These are phyloP conservation scores for Umbilicaria muhlenbergii DNA, from an alignment of 495 filamentous ascomycete genomes.

Conservation along the genomic window DNA sequence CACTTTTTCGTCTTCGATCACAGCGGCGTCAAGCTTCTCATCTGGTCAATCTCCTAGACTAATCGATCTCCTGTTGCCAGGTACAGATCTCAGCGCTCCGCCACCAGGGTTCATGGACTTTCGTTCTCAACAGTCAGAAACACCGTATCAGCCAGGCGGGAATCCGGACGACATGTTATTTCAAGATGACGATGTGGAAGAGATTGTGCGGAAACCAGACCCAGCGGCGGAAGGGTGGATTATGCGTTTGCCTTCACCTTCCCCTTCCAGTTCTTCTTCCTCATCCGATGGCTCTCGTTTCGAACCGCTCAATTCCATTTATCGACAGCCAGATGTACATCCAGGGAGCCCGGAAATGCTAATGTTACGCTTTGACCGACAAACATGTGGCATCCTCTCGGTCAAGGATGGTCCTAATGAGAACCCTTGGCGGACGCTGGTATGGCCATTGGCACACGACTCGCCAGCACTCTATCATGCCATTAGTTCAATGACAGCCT, in stretches of 20 bases:
- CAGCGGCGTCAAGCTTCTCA: constrained; percentile 17
- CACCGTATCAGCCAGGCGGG: neutral
- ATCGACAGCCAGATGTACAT: constrained; percentile 29
- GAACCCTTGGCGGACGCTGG: constrained; percentile 62
- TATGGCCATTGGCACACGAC: constrained; percentile 55
- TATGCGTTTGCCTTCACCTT: constrained; percentile 14
- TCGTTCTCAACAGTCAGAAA: constrained; percentile 11
- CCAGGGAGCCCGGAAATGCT: constrained; percentile 46
- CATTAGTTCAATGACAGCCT: constrained; percentile 58
- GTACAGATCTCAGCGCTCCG: constrained; percentile 24
- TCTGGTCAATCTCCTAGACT: constrained; percentile 27
- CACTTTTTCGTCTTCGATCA: constrained; percentile 12
- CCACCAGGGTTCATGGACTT: constrained; percentile 18
- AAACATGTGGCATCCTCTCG: constrained; percentile 65
- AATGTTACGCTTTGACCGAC: constrained; percentile 47
- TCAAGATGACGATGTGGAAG: constrained; percentile 39
- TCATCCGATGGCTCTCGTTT: constrained; percentile 11
- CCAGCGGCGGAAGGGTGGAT: constrained; percentile 24
- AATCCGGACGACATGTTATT: neutral
- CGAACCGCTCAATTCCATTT: constrained; percentile 13
- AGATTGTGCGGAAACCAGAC: constrained; percentile 36
- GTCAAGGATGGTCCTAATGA: constrained; percentile 57
- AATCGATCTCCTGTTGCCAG: constrained; percentile 27
- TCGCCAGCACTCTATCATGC: constrained; percentile 62
- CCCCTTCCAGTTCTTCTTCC: constrained; percentile 12